These are phyloP conservation scores for Sisymbrium irio DNA, from an alignment of 345 rosid species.

Conservation along the genomic window DNA sequence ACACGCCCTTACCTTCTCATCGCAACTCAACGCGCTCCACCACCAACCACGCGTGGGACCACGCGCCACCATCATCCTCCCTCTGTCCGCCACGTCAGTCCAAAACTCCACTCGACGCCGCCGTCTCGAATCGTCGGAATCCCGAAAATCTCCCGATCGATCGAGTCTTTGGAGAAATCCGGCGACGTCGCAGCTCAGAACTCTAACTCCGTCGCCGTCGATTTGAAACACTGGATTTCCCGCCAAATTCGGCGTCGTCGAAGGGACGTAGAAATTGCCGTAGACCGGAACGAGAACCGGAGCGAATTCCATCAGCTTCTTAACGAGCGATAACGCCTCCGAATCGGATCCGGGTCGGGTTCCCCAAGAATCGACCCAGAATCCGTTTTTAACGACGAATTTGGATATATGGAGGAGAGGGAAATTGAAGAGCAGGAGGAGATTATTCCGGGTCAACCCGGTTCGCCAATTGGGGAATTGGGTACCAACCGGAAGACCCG, in stretches of 20 bases:
- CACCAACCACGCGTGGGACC: conserved; percentile 49
- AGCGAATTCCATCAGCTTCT: conserved; percentile 31
- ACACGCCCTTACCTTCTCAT: conserved; percentile 36
- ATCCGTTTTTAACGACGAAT: conserved; percentile 41
- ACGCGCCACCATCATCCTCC: conserved; percentile 42
- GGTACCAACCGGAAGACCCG: conserved; percentile 71
- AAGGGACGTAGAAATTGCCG: conserved; percentile 60
- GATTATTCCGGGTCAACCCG: conserved; percentile 50
- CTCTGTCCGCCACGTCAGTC: conserved; percentile 75
- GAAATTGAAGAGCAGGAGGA: conserved; percentile 48
- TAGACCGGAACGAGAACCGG: conserved; percentile 71
- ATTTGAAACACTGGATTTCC: conserved; percentile 75
- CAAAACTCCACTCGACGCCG: conserved; percentile 63
- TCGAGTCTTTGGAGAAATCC: conserved; percentile 56
- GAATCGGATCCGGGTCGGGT: conserved; percentile 35
- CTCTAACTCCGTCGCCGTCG: conserved; percentile 46
- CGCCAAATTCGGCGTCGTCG: conserved; percentile 46
- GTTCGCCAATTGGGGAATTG: conserved; percentile 83
- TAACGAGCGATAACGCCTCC: conserved; percentile 35
- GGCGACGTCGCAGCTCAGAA: conserved; percentile 57
- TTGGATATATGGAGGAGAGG: conserved; percentile 51
- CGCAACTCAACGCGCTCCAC: conserved; percentile 43
- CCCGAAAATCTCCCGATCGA: neutral
- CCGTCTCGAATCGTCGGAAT: conserved; percentile 21
- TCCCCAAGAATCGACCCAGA: conserved; percentile 86